A percentile compares a stretch with the other conserved stretches of the same genome.
Evolutionary conservation across 495 filamentous ascomycete species (phyloP).

Genomic region (Peziza echinospora): DNA sequence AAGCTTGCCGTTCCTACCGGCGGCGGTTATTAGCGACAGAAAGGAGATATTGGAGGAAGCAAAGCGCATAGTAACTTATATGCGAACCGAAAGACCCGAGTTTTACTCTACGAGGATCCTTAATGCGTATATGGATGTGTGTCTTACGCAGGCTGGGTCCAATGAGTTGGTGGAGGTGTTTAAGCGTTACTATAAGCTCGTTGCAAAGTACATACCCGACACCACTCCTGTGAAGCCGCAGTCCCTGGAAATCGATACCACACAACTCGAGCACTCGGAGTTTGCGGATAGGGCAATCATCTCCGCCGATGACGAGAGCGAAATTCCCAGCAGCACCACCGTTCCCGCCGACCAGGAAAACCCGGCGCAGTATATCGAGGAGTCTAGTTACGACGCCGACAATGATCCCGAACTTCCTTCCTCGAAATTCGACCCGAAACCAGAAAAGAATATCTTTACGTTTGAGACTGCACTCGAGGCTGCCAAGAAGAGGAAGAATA

Average conservation of each 20-base stretch:
- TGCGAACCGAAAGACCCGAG: conserved; percentile 5
- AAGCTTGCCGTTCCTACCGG: conserved; percentile 12
- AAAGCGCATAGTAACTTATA: conserved; percentile 8
- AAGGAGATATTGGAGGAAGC: conserved; percentile 15
- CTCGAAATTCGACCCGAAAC: not conserved
- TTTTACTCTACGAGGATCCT: conserved; percentile 14
- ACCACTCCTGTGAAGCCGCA: too few relatives aligned
- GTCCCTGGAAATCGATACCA: not conserved
- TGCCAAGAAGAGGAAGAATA: conserved; percentile 6
- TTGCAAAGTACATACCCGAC: too few relatives aligned
- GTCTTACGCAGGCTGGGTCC: conserved; percentile 3
- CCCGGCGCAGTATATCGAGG: not conserved
- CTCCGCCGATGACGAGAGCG: not conserved
- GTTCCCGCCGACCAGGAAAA: not conserved
- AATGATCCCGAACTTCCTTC: not conserved
- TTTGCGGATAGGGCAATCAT: too few relatives aligned
- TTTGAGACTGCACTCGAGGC: conserved; percentile 8
- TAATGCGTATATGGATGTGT: conserved; percentile 17
- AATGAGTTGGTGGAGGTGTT: conserved; percentile 8
- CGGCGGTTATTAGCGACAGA: conserved; percentile 6
- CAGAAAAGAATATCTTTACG: conserved; percentile 13
- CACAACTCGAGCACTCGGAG: too few relatives aligned
- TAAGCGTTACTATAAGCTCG: not conserved
- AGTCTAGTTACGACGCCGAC: too few relatives aligned
- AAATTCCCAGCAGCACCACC: not conserved